These are phyloP conservation scores for Aspergillus funiculosus DNA, from an alignment of 495 filamentous ascomycete genomes.

Conservation along the genomic window DNA sequence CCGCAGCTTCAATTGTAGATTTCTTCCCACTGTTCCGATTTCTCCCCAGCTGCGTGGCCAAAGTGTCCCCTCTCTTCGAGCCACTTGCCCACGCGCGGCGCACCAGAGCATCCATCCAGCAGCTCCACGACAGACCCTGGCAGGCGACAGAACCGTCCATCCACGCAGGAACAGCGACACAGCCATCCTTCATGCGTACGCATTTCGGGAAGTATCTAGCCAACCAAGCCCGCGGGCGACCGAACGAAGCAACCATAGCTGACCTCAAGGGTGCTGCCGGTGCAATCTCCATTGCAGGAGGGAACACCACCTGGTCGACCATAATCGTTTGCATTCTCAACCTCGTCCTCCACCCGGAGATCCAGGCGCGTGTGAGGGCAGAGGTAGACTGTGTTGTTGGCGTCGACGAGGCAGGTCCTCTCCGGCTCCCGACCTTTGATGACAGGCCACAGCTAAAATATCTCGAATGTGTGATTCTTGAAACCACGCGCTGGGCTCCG, in stretches of 20 bases:
- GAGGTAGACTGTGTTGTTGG: constrained; percentile 31
- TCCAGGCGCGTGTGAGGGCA: constrained; percentile 41
- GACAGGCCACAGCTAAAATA: constrained; percentile 25
- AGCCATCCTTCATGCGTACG: constrained; percentile 28
- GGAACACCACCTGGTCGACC: constrained; percentile 39
- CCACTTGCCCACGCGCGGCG: constrained; percentile 16
- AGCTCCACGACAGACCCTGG: constrained; percentile 34
- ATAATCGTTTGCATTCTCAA: constrained; percentile 36
- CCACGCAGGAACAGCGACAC: constrained; percentile 32
- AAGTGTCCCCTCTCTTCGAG: constrained; percentile 22
- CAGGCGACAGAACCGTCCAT: constrained; percentile 33
- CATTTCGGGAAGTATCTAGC: constrained; percentile 18
- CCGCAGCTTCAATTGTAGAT: constrained; percentile 40
- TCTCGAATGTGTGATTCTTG: constrained; percentile 29
- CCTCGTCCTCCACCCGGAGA: constrained; percentile 36
- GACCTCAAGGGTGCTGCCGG: constrained; percentile 47
- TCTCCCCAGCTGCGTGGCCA: constrained; percentile 18
- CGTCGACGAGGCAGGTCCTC: constrained; percentile 5
- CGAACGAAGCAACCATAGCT: constrained; percentile 35
- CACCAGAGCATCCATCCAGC: constrained; percentile 14
- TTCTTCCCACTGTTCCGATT: constrained; percentile 30
- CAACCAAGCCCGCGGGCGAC: constrained; percentile 19
- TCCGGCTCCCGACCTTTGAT: constrained; percentile 19
- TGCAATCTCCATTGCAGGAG: constrained; percentile 46
- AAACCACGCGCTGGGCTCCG: constrained; percentile 34